These are phyloP conservation scores for Mycena epipterygia DNA, from an alignment of 768 basidiomycete genomes.

Conservation along the genomic window DNA sequence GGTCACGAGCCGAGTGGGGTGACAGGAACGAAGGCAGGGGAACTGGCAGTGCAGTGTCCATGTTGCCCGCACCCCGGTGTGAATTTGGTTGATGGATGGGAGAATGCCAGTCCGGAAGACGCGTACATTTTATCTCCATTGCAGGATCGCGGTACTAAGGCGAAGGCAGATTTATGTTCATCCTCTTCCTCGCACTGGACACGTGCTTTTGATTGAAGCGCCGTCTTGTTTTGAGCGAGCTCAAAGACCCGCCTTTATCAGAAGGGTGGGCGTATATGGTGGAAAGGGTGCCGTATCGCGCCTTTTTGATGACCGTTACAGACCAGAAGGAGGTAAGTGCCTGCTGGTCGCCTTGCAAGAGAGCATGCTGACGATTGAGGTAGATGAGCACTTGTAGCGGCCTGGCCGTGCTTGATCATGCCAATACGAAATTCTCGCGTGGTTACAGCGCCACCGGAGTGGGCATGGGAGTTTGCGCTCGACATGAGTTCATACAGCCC, in stretches of 20 bases:
- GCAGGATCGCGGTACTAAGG: background rate
- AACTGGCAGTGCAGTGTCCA: constrained; percentile 35
- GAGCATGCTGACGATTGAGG: background rate
- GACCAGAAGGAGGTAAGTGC: constrained; percentile 9
- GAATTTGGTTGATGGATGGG: constrained; percentile 34
- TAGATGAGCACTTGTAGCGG: constrained; percentile 36
- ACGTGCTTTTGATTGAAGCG: constrained; percentile 37
- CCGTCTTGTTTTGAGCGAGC: background rate
- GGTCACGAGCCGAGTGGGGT: background rate
- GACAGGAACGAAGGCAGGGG: constrained; percentile 11
- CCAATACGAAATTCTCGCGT: constrained; percentile 29
- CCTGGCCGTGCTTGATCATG: constrained; percentile 35
- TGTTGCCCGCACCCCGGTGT: constrained; percentile 35
- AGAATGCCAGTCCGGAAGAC: background rate
- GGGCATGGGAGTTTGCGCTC: constrained; percentile 38
- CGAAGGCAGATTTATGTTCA: constrained; percentile 28
- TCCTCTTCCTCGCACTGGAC: constrained; percentile 38
- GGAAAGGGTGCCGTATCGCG: constrained; percentile 19
- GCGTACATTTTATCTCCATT: background rate
- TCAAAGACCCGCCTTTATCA: background rate
- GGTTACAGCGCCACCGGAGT: constrained; percentile 42
- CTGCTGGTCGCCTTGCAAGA: background rate
- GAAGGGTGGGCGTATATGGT: constrained; percentile 26
- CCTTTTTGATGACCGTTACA: constrained; percentile 24
- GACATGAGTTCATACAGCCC: constrained; percentile 39